Conservation (phyloP, 2,329 filamentous ascomycete species). For the Colletotrichum sp. region DNA sequence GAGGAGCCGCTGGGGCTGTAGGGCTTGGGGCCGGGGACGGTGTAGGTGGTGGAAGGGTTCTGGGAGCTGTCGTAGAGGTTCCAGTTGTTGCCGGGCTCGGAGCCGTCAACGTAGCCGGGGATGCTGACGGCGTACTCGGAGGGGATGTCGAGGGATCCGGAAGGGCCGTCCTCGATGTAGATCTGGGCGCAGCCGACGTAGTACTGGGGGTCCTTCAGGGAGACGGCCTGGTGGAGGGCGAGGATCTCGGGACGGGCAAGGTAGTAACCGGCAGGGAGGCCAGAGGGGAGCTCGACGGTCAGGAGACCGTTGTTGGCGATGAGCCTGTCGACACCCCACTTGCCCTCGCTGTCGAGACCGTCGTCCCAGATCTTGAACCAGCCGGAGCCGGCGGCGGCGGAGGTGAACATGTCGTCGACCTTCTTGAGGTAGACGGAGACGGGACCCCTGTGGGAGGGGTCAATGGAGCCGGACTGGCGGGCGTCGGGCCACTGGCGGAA, state of each 20-base stretch:
- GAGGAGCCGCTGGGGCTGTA: slow-evolving; percentile 44
- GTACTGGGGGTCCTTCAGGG: slow-evolving; percentile 67
- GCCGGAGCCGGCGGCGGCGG: slow-evolving; percentile 63
- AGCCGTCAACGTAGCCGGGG: slow-evolving; percentile 65
- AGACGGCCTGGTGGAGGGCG: slow-evolving; percentile 67
- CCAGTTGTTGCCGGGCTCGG: slow-evolving; percentile 62
- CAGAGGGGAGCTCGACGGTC: slow-evolving; percentile 64
- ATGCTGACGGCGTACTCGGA: slow-evolving; percentile 61
- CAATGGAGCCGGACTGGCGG: slow-evolving; percentile 59
- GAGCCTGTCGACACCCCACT: slow-evolving; percentile 76
- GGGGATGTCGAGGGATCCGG: slow-evolving; percentile 52
- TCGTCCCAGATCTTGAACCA: slow-evolving; percentile 83
- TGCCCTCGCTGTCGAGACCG: slow-evolving; percentile 62
- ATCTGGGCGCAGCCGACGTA: slow-evolving; percentile 77
- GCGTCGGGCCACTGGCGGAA: slow-evolving; percentile 67
- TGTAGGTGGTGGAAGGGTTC: slow-evolving; percentile 56
- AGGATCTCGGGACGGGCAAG: slow-evolving; percentile 75
- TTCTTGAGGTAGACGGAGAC: slow-evolving; percentile 78
- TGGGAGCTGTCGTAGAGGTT: slow-evolving; percentile 62
- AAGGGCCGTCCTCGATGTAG: slow-evolving; percentile 56
- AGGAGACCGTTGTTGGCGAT: slow-evolving; percentile 69
- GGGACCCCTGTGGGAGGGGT: slow-evolving; percentile 68
- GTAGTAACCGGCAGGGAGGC: slow-evolving; percentile 70
- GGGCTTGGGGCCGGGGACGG: slow-evolving; percentile 61
- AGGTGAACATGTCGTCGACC: slow-evolving; percentile 58